phyloP scores from a whole-genome alignment of 2,329 filamentous ascomycete species.

The Hymenoscyphus fraxineus region DNA sequence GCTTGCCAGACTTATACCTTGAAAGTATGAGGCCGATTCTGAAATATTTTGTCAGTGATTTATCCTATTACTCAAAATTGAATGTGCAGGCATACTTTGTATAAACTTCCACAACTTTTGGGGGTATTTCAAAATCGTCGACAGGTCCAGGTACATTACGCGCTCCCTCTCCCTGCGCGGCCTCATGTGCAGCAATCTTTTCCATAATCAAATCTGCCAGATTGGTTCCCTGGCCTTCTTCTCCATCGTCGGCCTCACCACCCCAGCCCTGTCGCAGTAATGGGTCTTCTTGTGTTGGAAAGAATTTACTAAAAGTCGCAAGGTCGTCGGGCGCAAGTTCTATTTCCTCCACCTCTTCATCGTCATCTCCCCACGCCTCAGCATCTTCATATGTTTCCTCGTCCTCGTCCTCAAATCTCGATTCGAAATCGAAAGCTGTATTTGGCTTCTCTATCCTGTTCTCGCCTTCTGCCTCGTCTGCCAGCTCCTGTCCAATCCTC shows the following conservation, averaged over 20 bases:
- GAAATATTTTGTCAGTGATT: constrained; percentile 14
- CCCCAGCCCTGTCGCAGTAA: constrained; percentile 33
- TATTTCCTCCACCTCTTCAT: constrained; percentile 65
- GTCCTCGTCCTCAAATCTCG: constrained; percentile 60
- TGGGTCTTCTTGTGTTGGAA: constrained; percentile 61
- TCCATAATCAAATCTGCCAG: constrained; percentile 89
- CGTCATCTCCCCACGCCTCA: constrained; percentile 75
- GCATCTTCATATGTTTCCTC: constrained; percentile 51
- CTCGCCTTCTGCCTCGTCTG: constrained; percentile 69
- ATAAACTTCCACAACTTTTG: constrained; percentile 92
- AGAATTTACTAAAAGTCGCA: constrained; percentile 86
- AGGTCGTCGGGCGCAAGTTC: constrained; percentile 88
- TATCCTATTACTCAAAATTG: constrained; percentile 1
- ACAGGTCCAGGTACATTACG: constrained; percentile 38
- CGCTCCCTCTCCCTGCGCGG: constrained; percentile 47
- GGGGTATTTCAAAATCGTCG: constrained; percentile 79
- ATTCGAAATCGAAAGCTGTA: constrained; percentile 74
- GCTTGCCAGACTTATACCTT: constrained; percentile 90
- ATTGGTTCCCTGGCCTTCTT: constrained; percentile 62
- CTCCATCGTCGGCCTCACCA: constrained; percentile 38
- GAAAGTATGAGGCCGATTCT: constrained; percentile 84
- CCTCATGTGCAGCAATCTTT: constrained; percentile 91
- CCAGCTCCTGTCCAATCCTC: constrained; percentile 81
- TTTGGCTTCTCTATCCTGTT: constrained; percentile 45
- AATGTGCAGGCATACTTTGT: constrained; percentile 59